phyloP scores from a whole-genome alignment of 2,329 filamentous ascomycete species.

The Xylariomycetidae sp. region DNA sequence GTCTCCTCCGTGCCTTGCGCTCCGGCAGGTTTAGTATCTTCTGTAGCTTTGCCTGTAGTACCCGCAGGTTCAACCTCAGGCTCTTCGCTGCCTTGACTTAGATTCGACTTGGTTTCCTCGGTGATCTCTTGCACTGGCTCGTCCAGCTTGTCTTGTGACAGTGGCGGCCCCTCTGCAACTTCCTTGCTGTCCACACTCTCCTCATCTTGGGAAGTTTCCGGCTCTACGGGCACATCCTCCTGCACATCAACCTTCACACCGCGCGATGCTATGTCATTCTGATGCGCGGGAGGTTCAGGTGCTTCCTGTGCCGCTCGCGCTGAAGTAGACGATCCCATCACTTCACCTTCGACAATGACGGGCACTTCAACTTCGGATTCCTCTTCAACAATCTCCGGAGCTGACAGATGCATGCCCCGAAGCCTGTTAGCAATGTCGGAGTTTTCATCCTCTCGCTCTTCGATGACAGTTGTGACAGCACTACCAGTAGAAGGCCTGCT shows the following conservation, averaged over 20 bases:
- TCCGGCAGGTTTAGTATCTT: slow-evolving; percentile 1
- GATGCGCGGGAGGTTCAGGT: slow-evolving; percentile 11
- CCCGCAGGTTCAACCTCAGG: slow-evolving; percentile 4
- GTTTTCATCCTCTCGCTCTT: slow-evolving; percentile 72
- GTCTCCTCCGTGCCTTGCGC: slow-evolving; percentile 7
- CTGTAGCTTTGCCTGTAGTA: background rate
- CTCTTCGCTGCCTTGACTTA: slow-evolving; percentile 18
- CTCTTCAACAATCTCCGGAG: slow-evolving; percentile 56
- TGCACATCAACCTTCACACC: slow-evolving; percentile 16
- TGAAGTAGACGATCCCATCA: too few species aligned
- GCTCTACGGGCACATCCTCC: slow-evolving; percentile 12
- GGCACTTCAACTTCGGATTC: slow-evolving; percentile 33
- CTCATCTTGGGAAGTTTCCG: slow-evolving; percentile 12
- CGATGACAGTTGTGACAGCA: slow-evolving; percentile 74
- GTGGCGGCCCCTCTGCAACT: slow-evolving; percentile 13
- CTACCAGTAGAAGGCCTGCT: slow-evolving; percentile 77
- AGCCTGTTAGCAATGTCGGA: slow-evolving; percentile 42
- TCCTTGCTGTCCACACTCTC: slow-evolving; percentile 14
- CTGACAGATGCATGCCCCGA: slow-evolving; percentile 41
- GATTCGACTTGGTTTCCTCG: slow-evolving; percentile 17
- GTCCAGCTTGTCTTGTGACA: slow-evolving; percentile 17
- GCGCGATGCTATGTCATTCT: slow-evolving; percentile 9
- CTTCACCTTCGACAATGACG: slow-evolving; percentile 36
- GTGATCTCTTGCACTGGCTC: slow-evolving; percentile 17
- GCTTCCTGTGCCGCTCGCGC: slow-evolving; percentile 11